Percentiles rank a stretch among this genome's conserved stretches.
These are phyloP conservation scores for Ceratobasidium sp. DNA, from an alignment of 1,284 basidiomycete genomes.

Conservation along the genomic window DNA sequence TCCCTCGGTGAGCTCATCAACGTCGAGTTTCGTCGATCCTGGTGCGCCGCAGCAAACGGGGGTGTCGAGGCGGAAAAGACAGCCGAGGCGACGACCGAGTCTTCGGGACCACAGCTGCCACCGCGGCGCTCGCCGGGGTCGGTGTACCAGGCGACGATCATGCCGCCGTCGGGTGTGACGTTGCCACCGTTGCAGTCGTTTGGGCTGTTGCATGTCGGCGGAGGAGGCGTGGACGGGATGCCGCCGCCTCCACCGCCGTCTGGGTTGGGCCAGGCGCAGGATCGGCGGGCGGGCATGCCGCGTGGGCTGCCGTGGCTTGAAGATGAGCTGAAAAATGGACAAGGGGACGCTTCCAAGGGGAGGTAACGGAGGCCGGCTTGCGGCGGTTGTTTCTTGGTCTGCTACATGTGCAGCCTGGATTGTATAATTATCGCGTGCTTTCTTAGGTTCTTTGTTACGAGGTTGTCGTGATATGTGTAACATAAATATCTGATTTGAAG, in stretches of 20 bases:
- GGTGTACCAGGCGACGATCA: constrained; percentile 11
- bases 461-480: constrained; percentile 15
- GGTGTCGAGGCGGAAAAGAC: not conserved
- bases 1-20: constrained; percentile 42
- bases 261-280: not conserved
- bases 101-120: not conserved
- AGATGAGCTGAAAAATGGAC: constrained; percentile 17
- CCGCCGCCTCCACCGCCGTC: constrained; percentile 7
- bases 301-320: constrained; percentile 33
- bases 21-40: constrained; percentile 42
- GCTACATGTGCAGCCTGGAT: constrained; percentile 12
- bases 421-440: constrained; percentile 13
- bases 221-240: not conserved
- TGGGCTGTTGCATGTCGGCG: not conserved
- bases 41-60: constrained; percentile 30
- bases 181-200: constrained; percentile 14
- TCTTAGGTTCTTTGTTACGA: constrained; percentile 6
- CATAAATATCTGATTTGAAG: constrained; percentile 30
- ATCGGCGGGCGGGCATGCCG: constrained; percentile 20
- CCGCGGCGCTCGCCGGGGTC: not conserved
- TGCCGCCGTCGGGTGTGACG: constrained; percentile 12
- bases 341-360: not conserved
- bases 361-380: not conserved
- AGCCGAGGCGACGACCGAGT: not conserved
- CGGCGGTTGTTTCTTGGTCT: constrained; percentile 11